Conservation (phyloP, 2,329 filamentous ascomycete species). For the Proliferodiscus dingleyae region DNA sequence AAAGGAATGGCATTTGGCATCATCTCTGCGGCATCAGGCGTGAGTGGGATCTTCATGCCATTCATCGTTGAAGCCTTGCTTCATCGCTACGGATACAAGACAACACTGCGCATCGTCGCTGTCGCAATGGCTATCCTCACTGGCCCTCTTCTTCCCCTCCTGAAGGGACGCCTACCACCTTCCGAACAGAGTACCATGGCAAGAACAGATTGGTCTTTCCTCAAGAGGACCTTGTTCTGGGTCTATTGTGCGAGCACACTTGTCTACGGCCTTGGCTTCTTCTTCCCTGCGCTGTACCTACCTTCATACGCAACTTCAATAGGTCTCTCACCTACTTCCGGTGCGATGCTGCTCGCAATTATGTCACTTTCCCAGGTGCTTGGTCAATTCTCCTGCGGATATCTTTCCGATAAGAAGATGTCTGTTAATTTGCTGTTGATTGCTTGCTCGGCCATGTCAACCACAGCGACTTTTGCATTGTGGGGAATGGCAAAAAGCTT, state of each 20-base stretch:
- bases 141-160: constrained; percentile 49
- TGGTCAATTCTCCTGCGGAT: constrained; percentile 46
- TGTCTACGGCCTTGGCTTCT: constrained; percentile 45
- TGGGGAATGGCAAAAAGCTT: constrained; percentile 47
- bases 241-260: constrained; percentile 43
- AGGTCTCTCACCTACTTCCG: constrained; percentile 61
- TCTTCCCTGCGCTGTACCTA: constrained; percentile 44
- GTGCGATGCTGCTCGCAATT: constrained; percentile 48
- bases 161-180: constrained; percentile 49
- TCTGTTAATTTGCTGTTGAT: constrained; percentile 36
- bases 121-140: constrained; percentile 46
- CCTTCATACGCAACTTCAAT: constrained; percentile 67
- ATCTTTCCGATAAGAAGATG: constrained; percentile 43
- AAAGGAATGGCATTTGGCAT: constrained; percentile 59
- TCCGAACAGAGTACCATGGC: constrained; percentile 33
- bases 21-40: constrained; percentile 41
- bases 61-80: constrained; percentile 51
- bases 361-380: constrained; percentile 46
- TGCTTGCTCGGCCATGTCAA: constrained; percentile 42
- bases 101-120: constrained; percentile 51
- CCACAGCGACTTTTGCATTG: constrained; percentile 43
- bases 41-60: constrained; percentile 47
- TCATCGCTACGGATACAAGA: constrained; percentile 45
- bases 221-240: constrained; percentile 42
- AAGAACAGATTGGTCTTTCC: constrained; percentile 37